A percentile compares a stretch with the other conserved stretches of the same genome.
Conservation (phyloP, 768 basidiomycete species). For the Suillus spraguei region DNA sequence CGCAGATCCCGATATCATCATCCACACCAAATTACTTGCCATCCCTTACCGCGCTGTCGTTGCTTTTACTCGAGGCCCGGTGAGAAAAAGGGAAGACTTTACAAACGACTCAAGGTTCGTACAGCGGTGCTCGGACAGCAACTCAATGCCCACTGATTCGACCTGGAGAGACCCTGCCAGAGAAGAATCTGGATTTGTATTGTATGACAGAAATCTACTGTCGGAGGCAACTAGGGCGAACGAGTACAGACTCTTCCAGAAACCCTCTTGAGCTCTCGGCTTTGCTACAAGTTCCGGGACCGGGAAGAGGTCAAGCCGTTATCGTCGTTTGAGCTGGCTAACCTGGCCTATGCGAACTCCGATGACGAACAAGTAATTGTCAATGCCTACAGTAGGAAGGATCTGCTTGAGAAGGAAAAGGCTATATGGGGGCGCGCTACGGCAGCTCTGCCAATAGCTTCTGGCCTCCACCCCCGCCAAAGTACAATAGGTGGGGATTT, state of each 20-base stretch:
- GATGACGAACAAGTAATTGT: conserved; percentile 16
- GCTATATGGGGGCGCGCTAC: conserved; percentile 21
- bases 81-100: conserved; percentile 14
- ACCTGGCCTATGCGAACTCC: too few species aligned
- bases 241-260: too few species aligned
- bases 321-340: too few species aligned
- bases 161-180: conserved; percentile 17
- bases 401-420: conserved; percentile 17
- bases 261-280: too few species aligned
- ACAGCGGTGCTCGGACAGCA: conserved; percentile 2
- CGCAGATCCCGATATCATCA: conserved; percentile 9
- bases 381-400: conserved; percentile 9
- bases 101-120: conserved; percentile 15
- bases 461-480: not conserved
- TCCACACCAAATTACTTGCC: conserved; percentile 14
- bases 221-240: conserved; percentile 8
- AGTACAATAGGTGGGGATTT: not conserved
- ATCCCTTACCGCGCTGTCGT: conserved; percentile 17
- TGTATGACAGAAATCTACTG: conserved; percentile 23
- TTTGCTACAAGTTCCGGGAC: too few species aligned
- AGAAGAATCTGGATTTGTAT: conserved; percentile 20
- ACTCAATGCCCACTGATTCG: conserved; percentile 22
- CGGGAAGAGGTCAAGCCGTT: too few species aligned
- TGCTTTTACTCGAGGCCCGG: conserved; percentile 9
- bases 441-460: conserved; percentile 2